phyloP scores from a whole-genome alignment of 176 grass and related monocot genomes.

The Phragmites australis region DNA sequence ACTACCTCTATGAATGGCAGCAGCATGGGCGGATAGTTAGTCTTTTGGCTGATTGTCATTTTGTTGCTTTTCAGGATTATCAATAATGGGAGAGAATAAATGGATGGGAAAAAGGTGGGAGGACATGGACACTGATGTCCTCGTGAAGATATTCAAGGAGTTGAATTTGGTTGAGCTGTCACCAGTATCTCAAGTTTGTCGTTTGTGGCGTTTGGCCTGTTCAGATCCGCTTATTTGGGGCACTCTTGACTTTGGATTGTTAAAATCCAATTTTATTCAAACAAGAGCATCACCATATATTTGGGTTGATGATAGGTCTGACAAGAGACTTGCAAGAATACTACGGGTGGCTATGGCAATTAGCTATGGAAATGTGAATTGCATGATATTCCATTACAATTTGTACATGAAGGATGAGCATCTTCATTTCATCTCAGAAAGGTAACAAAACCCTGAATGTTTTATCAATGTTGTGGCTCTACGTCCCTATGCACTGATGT shows the following conservation, averaged over 20 bases:
- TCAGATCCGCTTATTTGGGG: constrained; percentile 95
- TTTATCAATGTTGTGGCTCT: constrained; percentile 3
- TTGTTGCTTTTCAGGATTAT: constrained; percentile 35
- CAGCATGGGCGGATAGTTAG: neutral
- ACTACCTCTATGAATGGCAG: neutral
- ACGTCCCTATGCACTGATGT: neutral
- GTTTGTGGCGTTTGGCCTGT: constrained; percentile 75
- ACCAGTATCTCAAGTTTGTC: constrained; percentile 84
- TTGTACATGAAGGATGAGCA: constrained; percentile 98
- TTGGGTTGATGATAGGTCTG: constrained; percentile 86
- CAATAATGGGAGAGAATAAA: constrained; percentile 82
- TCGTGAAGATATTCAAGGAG: constrained; percentile 97
- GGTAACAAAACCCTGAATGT: constrained; percentile 52
- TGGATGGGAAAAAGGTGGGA: constrained; percentile 85
- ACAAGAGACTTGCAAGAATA: constrained; percentile 74
- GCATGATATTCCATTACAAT: constrained; percentile 96
- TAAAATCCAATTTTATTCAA: constrained; percentile 91
- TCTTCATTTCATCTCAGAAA: constrained; percentile 79
- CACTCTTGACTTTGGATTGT: constrained; percentile 75
- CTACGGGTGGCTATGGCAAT: constrained; percentile 76
- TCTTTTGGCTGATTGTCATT: constrained; percentile 31
- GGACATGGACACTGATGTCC: constrained; percentile 97
- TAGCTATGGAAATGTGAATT: constrained; percentile 67
- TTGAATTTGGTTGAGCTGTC: constrained; percentile 86
- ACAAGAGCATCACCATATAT: constrained; percentile 88